Evolutionary conservation across 129 eudicot genomes (phyloP).

Genomic region (Pittosporum tobira): DNA sequence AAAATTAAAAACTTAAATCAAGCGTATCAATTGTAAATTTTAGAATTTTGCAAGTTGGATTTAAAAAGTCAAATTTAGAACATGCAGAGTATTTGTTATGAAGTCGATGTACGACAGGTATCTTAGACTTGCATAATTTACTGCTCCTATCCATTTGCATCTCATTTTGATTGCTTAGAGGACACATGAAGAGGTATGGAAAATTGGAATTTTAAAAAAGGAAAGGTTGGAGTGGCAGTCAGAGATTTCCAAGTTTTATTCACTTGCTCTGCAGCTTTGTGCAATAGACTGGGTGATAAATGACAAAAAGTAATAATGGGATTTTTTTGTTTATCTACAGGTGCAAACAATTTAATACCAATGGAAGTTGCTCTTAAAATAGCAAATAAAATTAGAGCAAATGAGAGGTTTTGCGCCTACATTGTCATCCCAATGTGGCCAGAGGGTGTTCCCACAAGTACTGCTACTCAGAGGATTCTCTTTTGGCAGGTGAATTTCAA

Average conservation of each 20-base stretch:
- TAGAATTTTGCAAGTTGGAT: no score
- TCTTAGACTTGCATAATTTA: background rate
- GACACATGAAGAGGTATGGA: background rate
- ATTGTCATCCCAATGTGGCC: slow-evolving; percentile 98
- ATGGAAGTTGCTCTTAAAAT: slow-evolving; percentile 92
- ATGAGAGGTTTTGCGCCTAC: slow-evolving; percentile 82
- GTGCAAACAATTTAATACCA: slow-evolving; percentile 94
- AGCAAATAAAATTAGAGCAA: slow-evolving; percentile 75
- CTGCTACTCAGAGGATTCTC: slow-evolving; percentile 68
- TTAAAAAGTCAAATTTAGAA: no score
- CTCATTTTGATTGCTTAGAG: slow-evolving; percentile 5
- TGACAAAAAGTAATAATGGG: background rate
- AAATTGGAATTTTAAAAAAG: background rate
- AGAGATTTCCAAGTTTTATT: background rate
- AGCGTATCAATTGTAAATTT: no score
- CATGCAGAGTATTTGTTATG: slow-evolving; percentile 8
- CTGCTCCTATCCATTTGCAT: background rate
- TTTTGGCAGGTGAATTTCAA: slow-evolving; percentile 79
- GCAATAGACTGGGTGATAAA: background rate
- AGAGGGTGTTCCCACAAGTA: slow-evolving; percentile 77
- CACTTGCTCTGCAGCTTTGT: background rate
- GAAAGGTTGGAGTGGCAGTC: background rate
- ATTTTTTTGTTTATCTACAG: slow-evolving; percentile 26
- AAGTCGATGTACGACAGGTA: background rate
- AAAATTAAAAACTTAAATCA: no score